phyloP scores from a whole-genome alignment of 2,329 filamentous ascomycete species.

The Trichoderma sp. region DNA sequence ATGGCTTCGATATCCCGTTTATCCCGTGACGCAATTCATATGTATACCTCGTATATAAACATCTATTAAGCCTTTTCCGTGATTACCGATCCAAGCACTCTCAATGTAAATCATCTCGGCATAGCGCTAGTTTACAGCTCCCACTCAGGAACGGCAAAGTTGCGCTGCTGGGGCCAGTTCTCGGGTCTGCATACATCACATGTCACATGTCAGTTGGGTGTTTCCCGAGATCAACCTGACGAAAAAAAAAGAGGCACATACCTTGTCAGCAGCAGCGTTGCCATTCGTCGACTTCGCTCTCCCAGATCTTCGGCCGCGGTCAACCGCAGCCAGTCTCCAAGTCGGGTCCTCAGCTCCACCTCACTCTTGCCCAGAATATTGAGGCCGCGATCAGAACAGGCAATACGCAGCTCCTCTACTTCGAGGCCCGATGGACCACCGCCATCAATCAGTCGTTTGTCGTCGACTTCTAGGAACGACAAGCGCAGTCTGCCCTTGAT shows the following conservation, averaged over 20 bases:
- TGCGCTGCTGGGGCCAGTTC: constrained; percentile 43
- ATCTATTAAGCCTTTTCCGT: not conserved
- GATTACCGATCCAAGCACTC: not conserved
- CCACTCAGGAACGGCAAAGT: constrained; percentile 47
- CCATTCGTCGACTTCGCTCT: constrained; percentile 43
- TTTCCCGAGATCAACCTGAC: not conserved
- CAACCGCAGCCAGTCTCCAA: constrained; percentile 52
- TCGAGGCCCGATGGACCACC: constrained; percentile 61
- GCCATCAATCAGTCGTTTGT: constrained; percentile 63
- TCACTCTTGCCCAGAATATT: constrained; percentile 59
- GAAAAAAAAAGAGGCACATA: constrained; percentile 29
- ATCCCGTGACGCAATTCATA: not conserved
- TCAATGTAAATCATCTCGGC: not conserved
- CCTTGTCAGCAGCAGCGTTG: constrained; percentile 45
- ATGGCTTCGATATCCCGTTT: not conserved
- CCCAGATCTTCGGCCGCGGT: constrained; percentile 41
- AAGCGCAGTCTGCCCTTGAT: constrained; percentile 56
- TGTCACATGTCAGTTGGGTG: constrained; percentile 3
- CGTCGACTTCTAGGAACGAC: constrained; percentile 69
- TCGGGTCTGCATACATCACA: constrained; percentile 34
- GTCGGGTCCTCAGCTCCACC: constrained; percentile 50
- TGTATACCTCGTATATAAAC: not conserved
- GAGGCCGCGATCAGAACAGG: constrained; percentile 70
- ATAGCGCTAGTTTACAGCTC: constrained; percentile 33
- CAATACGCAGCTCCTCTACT: constrained; percentile 65